Evolutionary conservation across 2,329 filamentous ascomycete genomes (phyloP), one percentile per base, ranked within the genome.

Genomic region (Colletotrichum noveboracense): DNA sequence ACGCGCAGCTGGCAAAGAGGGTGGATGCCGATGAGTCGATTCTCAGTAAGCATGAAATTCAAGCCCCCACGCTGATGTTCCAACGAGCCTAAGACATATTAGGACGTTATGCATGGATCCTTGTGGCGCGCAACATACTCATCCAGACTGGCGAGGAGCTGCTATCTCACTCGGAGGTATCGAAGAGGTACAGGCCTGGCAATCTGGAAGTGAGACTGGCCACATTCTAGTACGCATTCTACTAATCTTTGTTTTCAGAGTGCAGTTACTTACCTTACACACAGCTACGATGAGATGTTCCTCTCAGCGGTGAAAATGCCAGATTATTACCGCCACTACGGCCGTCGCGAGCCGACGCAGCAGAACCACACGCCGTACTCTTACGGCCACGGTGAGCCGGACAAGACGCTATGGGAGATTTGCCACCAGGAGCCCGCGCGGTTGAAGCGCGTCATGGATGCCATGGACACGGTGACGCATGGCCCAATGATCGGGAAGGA

Each of bases 381-480:
- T 30, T 85, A 82, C 48, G 79, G 81, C 13, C 36, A 77, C 9
- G 82, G 80, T n/a, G 66, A 81, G 13, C 80, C 81, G 1, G 80
- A 82, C 6, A 68, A 79, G 43, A 81, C 80, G 3, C 76, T 83
- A 6, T 85, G 82, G 82, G 82, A 84, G 18, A 78, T 84, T 36
- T 70, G 79, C 67, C 74, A 80, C 34, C 52, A 76, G 8, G 52
- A 79, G 28, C 79, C 79, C 1, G 79, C 79, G 38, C 76, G 78
- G 3, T 56, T 71, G 6, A 79, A 80, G 62, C 81, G 79, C 7
- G 70, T 78, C 7, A 78, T 79, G 12, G 80, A 80, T 3, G 61
- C 75, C 16, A 74, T 70, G 65, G 38, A 60, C 21, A 38, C 32
- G 21, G 30, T 30, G 0, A 30, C 21, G 7, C 56, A 43, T 2